A percentile compares a stretch with the other conserved stretches of the same genome.
These are phyloP conservation scores for Xylariomycetidae sp. DNA, from an alignment of 2,329 filamentous ascomycete species.

Conservation along the genomic window DNA sequence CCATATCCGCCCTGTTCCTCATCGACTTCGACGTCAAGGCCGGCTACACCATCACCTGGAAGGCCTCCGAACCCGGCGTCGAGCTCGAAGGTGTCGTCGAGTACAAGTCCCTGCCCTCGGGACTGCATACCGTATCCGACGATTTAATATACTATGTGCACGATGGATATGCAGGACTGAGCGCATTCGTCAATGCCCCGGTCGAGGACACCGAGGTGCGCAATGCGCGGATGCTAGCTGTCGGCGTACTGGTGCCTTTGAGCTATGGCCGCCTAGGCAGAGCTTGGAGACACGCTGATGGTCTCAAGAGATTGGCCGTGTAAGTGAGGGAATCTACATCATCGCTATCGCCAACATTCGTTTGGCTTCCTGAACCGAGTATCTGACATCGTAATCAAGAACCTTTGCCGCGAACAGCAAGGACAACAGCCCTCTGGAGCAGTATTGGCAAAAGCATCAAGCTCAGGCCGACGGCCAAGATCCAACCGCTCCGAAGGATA, in stretches of 20 bases:
- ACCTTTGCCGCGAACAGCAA: conserved; percentile 61
- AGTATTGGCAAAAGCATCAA: conserved; percentile 72
- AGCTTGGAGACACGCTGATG: conserved; percentile 81
- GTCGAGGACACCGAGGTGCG: conserved; percentile 72
- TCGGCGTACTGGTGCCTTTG: conserved; percentile 81
- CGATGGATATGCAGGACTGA: conserved; percentile 76
- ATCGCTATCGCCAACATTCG: too few species aligned
- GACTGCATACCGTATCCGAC: conserved; percentile 79
- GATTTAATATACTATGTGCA: conserved; percentile 96
- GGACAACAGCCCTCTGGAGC: conserved; percentile 60
- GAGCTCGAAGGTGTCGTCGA: conserved; percentile 83
- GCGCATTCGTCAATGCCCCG: conserved; percentile 82
- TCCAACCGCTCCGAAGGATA: conserved; percentile 33
- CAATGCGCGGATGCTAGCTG: conserved; percentile 88
- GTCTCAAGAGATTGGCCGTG: conserved; percentile 69
- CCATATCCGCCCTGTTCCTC: conserved; percentile 76
- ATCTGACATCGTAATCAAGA: too few species aligned
- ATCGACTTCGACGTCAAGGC: conserved; percentile 91
- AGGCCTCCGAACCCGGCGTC: conserved; percentile 64
- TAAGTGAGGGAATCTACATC: too few species aligned
- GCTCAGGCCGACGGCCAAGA: conserved; percentile 35
- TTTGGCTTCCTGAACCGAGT: too few species aligned
- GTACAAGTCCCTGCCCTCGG: conserved; percentile 93
- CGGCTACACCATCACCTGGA: conserved; percentile 89
- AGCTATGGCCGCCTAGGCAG: conserved; percentile 81